A percentile compares a stretch with the other conserved stretches of the same genome.
Evolutionary conservation across 2,329 filamentous ascomycete species (phyloP).

Genomic region (Epichloe glyceriae): DNA sequence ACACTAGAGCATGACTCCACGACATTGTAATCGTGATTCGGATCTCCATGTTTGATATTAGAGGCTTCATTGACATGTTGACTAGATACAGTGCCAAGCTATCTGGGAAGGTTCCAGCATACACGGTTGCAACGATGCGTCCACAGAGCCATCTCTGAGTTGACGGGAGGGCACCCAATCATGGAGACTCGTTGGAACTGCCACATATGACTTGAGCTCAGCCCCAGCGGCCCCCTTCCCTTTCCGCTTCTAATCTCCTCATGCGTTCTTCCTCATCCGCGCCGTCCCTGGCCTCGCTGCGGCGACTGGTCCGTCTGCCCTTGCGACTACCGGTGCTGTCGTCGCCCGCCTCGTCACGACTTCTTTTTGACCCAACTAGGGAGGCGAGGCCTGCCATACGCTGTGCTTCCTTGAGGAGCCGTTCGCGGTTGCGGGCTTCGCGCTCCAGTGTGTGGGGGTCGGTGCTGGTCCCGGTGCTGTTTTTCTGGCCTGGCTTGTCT

Average conservation of each 20-base stretch:
- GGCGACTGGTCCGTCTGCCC: conserved; percentile 29
- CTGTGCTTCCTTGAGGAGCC: conserved; percentile 56
- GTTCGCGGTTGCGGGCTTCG: conserved; percentile 51
- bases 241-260: conserved; percentile 44
- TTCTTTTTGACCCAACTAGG: conserved; percentile 34
- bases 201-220: conserved; percentile 12
- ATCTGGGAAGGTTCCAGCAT: neutral
- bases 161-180: no score
- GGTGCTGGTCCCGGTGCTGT: conserved; percentile 9
- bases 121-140: neutral
- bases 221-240: conserved; percentile 40
- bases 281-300: conserved; percentile 33
- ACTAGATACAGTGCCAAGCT: no score
- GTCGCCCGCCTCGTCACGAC: conserved; percentile 31
- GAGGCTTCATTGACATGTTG: no score
- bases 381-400: conserved; percentile 43
- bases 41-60: no score
- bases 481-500: conserved; percentile 17
- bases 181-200: no score
- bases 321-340: conserved; percentile 24
- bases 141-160: no score
- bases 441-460: conserved; percentile 60
- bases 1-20: no score
- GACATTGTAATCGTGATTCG: no score
- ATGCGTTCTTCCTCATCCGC: conserved; percentile 40